Evolutionary conservation across 805 yeast species (phyloP), one percentile per base, ranked within the genome.

Genomic region (Saccharomycopsis selenospora): DNA sequence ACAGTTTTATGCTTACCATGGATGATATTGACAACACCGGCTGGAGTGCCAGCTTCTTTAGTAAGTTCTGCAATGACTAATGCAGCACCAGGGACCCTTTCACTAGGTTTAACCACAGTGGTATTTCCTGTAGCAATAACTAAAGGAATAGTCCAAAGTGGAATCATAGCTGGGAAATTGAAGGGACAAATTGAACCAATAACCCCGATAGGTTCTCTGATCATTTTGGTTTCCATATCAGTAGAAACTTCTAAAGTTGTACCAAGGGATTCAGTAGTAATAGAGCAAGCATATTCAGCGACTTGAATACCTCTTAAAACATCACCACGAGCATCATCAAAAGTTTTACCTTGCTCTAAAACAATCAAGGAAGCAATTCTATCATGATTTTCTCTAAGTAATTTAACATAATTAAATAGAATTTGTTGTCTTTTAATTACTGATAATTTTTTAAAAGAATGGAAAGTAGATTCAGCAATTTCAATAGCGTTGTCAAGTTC

Each of bases 141-240:
- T 56, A 75, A 65, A n/a, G 79, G 80, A 47, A 75, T 64, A 2
- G 76, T 67, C 80, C 80, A 75, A 53, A 75, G 63, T 5, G 77
- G 77, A 56, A 85, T 85, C 91, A 83, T 83, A 40, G 87, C 90
- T 23, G 91, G 91, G 77, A 83, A 83, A 68, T 83, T 83, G 70
- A 83, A 83, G 18, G 91, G 91, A 55, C 84, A 78, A 58, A 83
- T 84, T 22, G 89, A 83, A 13, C 82, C 88, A 51, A 83, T 76
- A 5, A 83, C 85, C 27, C 91, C 91, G 52, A 82, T 68, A 40
- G 87, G 87, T 62, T 78, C 83, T 57, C 89, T 75, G 60, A 63
- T 55, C 85, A 80, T 80, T 57, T 80, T 73, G 26, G 90, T 83
- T 61, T 82, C 88, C 89, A 82, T 82, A 57, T 81, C 85, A 14